These are phyloP conservation scores for Coniochaeta prunicola DNA, from an alignment of 2,329 filamentous ascomycete genomes.

Conservation along the genomic window DNA sequence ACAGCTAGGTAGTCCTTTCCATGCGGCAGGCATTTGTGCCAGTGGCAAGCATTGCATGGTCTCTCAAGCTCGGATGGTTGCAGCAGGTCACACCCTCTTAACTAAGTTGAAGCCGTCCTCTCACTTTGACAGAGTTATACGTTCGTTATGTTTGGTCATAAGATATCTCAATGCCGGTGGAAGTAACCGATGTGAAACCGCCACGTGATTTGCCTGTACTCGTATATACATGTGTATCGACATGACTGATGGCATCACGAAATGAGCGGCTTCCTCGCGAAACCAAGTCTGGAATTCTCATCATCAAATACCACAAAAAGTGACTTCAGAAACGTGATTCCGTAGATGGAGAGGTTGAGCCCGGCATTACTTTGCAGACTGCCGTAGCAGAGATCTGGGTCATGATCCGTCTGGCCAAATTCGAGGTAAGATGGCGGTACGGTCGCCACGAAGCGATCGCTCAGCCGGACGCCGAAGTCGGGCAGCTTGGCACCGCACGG, in stretches of 20 bases:
- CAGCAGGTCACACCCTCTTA: too few relatives aligned
- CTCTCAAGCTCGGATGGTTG: too few relatives aligned
- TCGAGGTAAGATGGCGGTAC: background rate
- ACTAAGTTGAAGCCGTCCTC: too few relatives aligned
- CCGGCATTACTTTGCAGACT: background rate
- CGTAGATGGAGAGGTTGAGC: background rate
- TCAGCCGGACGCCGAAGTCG: background rate
- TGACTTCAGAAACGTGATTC: background rate
- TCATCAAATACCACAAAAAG: background rate
- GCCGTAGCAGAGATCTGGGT: background rate
- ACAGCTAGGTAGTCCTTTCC: too few relatives aligned
- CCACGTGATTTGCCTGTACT: background rate
- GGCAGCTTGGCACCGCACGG: background rate
- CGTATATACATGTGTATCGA: background rate
- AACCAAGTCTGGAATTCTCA: background rate
- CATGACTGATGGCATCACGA: background rate
- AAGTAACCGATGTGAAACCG: too few relatives aligned
- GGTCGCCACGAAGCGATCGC: background rate
- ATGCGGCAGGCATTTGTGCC: too few relatives aligned
- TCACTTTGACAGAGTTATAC: too few relatives aligned
- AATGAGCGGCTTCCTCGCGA: background rate
- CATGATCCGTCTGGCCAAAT: background rate
- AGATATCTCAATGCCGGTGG: too few relatives aligned
- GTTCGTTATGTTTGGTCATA: too few relatives aligned
- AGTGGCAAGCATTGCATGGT: too few relatives aligned